Conservation (phyloP, 163 green algal genomes). For the Scenedesmus sp. region DNA sequence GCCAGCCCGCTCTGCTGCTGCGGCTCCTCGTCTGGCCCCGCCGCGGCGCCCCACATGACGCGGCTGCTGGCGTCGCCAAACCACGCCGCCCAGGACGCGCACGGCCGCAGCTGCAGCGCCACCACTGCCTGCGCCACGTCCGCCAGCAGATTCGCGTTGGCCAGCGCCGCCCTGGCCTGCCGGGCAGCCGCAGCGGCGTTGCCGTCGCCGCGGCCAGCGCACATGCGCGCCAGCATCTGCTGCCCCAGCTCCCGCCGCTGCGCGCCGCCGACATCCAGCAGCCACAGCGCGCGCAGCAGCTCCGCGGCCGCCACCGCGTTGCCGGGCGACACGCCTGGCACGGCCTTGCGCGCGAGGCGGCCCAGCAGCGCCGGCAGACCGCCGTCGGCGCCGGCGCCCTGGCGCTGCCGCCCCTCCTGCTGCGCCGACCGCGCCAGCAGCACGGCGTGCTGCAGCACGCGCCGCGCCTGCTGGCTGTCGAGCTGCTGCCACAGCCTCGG, state of each 20-base stretch:
- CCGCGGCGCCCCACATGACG: not conserved
- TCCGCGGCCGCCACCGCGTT: not conserved
- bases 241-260: not conserved
- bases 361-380: conserved; percentile 8
- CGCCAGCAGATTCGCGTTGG: not conserved
- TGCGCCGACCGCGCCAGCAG: too few species aligned
- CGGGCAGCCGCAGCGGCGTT: not conserved
- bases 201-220: not conserved
- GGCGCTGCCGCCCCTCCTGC: too few species aligned
- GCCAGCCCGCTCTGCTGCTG: conserved; percentile 12
- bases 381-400: too few species aligned
- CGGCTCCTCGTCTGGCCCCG: not conserved
- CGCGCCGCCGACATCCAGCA: not conserved
- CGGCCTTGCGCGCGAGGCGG: not conserved
- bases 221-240: conserved; percentile 3
- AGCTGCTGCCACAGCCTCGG: conserved; percentile 7
- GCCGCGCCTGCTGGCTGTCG: not conserved
- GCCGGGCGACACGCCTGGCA: not conserved
- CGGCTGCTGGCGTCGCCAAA: conserved; percentile 3
- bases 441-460: conserved; percentile 7
- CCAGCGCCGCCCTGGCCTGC: not conserved
- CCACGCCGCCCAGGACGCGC: not conserved
- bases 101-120: conserved; percentile 15
- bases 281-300: not conserved
- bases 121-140: conserved; percentile 9